Base-by-base conservation (phyloP, 2,329 filamentous ascomycete genomes). In the Massarina eburnea region DNA sequence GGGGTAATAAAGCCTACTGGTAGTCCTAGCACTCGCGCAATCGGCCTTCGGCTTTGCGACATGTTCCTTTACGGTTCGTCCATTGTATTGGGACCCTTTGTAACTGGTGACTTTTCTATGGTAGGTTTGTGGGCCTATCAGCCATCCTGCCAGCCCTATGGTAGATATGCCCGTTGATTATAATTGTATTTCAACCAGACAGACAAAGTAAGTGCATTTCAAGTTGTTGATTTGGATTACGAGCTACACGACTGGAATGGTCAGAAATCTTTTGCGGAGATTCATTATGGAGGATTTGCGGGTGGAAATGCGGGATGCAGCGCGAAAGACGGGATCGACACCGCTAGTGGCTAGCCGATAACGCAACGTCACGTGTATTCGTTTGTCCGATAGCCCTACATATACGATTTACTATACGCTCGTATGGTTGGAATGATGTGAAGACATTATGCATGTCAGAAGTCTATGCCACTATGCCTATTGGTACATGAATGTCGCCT, bases 381-480 rank as follows among this genome's bases (percentile, higher is more conserved):
- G 15, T 37, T n/a, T 21, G 12, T 20, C 17, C 27, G 12, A 30
- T 30, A 30, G 5, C 27, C 12, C 5, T 30, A 14, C 5, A 30
- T 4, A 6, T 30, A 14, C n/a, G 7, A 8, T 5, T 4, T 8
- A 8, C 27, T 14, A 6, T 14, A 30, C 24, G 12, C 24, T 7
- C 12, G 24, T 35, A 19, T 35, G 15, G 17, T 14, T 35, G 33
- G 33, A 35, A 17, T 35, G 33, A 17, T 17, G 33, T n/a, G n/a
- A n/a, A n/a, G n/a, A n/a, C n/a, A n/a, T 38, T 38, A 29, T 41
- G 10, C 39, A 32, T 41, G 5, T 20, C 20, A 24, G 22, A 24
- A 15, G 39, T 41, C 39, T 41, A 41, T 41, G 29, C 43, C 41
- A 43, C 54, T 57, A 55, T 54, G 46, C 46, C 42, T 48, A 42